Evolutionary conservation across 345 rosid species (phyloP), one percentile per base, ranked within the genome.

Genomic region (Dipteronia sinensis): DNA sequence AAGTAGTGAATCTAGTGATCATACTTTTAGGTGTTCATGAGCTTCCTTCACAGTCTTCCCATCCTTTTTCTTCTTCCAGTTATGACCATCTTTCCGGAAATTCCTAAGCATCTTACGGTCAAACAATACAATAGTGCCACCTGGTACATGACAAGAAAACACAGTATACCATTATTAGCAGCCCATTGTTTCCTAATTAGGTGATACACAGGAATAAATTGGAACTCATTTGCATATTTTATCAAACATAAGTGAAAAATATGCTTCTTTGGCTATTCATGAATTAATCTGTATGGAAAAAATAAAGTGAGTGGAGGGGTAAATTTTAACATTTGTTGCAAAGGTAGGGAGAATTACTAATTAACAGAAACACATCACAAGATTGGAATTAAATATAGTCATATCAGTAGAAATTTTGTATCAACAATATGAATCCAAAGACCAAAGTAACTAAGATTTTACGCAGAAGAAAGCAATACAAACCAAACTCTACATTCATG

Each of bases 11-110:
- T 74, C 16, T 17, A 53, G 16, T 73, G 77, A n/a, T 38, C 93
- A 81, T 77, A 94, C 99, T 88, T 96, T 96, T 71, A 96, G 87
- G 86, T 92, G 98, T 87, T 94, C 99, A 59, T 96, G 99, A 84
- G 99, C 99, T 85, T 96, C 99, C 86, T 94, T 96, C 73, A 94
- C 88, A 2, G 99, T 96, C 92, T 91, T 92, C 78, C 99, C 99
- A 79, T 96, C 99, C 34, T 91, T 92, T 82, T 96, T 96, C 97
- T 94, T 96, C 89, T 94, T 96, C 99, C 99, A 96, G 81, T 87
- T 96, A 85, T 94, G 98, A 78, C 99, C 98, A 87, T 96, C 99
- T 79, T 89, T 94, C 72, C 99, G 87, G 83, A 96, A 96, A 87
- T 96, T 94, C 86, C 99, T 91, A 73, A 96, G 90, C 97, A 88